Base-by-base conservation (phyloP, 1,284 basidiomycete genomes). In the Fomes fomentarius region DNA sequence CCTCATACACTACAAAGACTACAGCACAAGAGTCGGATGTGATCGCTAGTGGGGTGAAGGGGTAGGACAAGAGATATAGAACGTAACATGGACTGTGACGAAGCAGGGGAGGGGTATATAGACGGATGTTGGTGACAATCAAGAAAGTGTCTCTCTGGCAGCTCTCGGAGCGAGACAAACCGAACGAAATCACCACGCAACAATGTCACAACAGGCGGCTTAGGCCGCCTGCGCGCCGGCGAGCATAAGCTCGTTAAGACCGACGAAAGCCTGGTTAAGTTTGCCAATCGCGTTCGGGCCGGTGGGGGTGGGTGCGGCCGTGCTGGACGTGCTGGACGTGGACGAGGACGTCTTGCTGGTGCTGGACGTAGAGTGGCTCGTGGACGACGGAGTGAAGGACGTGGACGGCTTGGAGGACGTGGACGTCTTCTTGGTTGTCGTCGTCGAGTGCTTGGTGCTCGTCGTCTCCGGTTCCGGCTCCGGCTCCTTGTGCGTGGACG, bases 261-360 rank as follows among this genome's bases (percentile, higher is more conserved):
- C 68, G 51, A 79, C 55, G 45, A 83, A 15, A n/a, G 70, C 67
- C 47, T 71, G 51, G 63, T 76, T 75, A 45, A 76, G 37, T 30
- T 38, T 51, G 11, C 66, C 26, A 49, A 81, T 52, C 53, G 70
- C 74, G 47, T 72, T 56, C n/a, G 71, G 66, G 48, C 57, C 56
- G 37, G 52, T 39, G 17, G 69, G 50, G 40, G 64, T 22, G 31
- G 66, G 66, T 17, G 69, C 72, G 19, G 75, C 67, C 12, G 66
- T 37, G 35, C 35, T 37, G 53, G 71, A 69, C 50, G 58, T 69
- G 19, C 57, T 56, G 34, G 63, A 17, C 22, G 47, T 58, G 15
- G 62, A 50, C 24, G 63, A 48, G 6, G 64, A 47, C n/a, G 63
- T 58, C 42, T 53, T 33, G 63, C 34, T 51, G 35, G 61, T 56